These are phyloP conservation scores for Areca catechu DNA, from an alignment of 176 grass and related monocot genomes.

Conservation along the genomic window DNA sequence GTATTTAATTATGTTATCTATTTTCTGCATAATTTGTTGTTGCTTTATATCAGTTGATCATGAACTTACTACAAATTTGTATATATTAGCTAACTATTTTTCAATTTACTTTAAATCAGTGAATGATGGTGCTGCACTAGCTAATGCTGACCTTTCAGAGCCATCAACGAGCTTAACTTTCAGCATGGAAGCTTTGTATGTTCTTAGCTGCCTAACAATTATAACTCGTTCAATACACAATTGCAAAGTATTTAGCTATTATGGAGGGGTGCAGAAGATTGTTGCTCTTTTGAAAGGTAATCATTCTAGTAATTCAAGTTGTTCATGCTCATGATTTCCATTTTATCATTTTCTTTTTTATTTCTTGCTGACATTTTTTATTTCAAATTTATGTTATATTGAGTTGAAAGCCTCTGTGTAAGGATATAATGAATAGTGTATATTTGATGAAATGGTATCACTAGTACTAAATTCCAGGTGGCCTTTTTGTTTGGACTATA, in stretches of 20 bases:
- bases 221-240: slow-evolving; percentile 77
- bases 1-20: too few relatives aligned
- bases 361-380: too few relatives aligned
- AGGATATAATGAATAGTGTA: too few relatives aligned
- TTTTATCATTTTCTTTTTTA: neutral
- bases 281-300: slow-evolving; percentile 88
- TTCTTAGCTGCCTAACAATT: slow-evolving; percentile 72
- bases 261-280: slow-evolving; percentile 83
- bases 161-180: slow-evolving; percentile 36
- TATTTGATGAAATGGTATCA: too few relatives aligned
- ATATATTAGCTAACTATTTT: neutral
- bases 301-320: neutral
- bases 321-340: too few relatives aligned
- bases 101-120: slow-evolving; percentile 23
- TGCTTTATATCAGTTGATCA: too few relatives aligned
- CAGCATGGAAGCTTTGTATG: slow-evolving; percentile 45
- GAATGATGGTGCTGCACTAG: slow-evolving; percentile 48
- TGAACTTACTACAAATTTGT: too few relatives aligned
- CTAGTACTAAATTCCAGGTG: too few relatives aligned
- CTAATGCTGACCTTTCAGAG: slow-evolving; percentile 34
- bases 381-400: too few relatives aligned
- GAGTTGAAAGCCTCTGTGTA: too few relatives aligned
- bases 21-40: too few relatives aligned
- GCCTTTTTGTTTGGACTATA: too few relatives aligned
- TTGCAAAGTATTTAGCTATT: slow-evolving; percentile 92